phyloP scores from a whole-genome alignment of 169 alveolate species.

The Plasmodium vivax region DNA sequence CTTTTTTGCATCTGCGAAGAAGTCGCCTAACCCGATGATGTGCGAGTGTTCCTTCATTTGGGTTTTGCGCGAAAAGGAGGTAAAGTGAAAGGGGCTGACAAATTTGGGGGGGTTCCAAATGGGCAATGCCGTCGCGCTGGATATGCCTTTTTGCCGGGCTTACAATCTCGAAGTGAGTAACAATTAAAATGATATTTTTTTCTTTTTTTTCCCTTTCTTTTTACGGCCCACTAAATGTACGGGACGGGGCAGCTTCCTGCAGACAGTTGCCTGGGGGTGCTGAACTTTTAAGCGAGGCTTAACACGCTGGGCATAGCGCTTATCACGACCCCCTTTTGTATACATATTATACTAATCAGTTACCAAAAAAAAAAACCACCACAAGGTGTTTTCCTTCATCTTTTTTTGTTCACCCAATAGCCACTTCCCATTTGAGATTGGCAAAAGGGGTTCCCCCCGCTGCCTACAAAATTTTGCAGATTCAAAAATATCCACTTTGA shows the following conservation, averaged over 20 bases:
- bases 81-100: not conserved
- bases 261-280: not conserved
- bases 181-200: not conserved
- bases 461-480: not conserved
- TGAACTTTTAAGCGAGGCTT: not conserved
- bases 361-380: not conserved
- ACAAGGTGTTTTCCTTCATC: not conserved
- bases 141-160: not conserved
- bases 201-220: not conserved
- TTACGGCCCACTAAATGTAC: not conserved
- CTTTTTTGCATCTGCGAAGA: conserved; percentile 20
- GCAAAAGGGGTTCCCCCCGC: not conserved
- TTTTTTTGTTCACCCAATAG: not conserved
- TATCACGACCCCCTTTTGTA: not conserved
- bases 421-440: not conserved
- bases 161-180: not conserved
- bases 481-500: not conserved
- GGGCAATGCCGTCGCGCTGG: not conserved
- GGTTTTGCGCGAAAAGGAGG: not conserved
- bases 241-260: not conserved
- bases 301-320: not conserved
- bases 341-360: not conserved
- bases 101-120: not conserved
- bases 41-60: conserved; percentile 27
- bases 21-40: conserved; percentile 47